A percentile compares a stretch with the other conserved stretches of the same genome.
Evolutionary conservation across 768 basidiomycete species (phyloP).

Genomic region (Rhodotorula babjevae): DNA sequence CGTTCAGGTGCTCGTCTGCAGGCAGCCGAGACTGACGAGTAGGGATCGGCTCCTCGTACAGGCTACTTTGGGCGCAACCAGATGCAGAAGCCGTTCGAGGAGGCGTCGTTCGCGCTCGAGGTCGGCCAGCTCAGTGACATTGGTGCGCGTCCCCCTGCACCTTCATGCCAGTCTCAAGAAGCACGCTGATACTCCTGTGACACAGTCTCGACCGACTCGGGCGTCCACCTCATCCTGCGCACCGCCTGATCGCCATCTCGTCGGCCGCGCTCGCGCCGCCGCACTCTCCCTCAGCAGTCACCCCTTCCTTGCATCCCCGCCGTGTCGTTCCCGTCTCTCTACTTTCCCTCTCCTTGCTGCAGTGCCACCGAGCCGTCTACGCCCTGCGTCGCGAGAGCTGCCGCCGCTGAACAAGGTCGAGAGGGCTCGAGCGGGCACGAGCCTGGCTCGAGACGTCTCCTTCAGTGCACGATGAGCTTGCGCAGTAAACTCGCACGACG

Average conservation of each 20-base stretch:
- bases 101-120: slow-evolving; percentile 67
- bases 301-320: not conserved
- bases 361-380: no score
- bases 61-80: slow-evolving; percentile 72
- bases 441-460: no score
- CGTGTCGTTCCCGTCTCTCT: no score
- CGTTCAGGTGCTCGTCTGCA: not conserved
- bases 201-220: slow-evolving; percentile 76
- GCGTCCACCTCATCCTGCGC: slow-evolving; percentile 87
- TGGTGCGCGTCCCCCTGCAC: not conserved
- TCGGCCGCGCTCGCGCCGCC: not conserved
- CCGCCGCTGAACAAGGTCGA: no score
- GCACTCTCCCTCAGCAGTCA: no score
- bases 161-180: not conserved
- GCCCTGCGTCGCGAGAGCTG: no score
- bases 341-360: not conserved
- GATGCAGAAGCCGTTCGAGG: slow-evolving; percentile 98
- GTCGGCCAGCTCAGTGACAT: slow-evolving; percentile 74
- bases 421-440: no score
- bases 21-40: no score
- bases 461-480: no score
- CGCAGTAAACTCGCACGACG: no score
- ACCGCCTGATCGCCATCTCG: slow-evolving; percentile 24
- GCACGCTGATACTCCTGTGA: no score
- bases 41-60: not conserved